Evolutionary conservation across 208 protist species (phyloP).

Genomic region (Acanthamoeba healyi): DNA sequence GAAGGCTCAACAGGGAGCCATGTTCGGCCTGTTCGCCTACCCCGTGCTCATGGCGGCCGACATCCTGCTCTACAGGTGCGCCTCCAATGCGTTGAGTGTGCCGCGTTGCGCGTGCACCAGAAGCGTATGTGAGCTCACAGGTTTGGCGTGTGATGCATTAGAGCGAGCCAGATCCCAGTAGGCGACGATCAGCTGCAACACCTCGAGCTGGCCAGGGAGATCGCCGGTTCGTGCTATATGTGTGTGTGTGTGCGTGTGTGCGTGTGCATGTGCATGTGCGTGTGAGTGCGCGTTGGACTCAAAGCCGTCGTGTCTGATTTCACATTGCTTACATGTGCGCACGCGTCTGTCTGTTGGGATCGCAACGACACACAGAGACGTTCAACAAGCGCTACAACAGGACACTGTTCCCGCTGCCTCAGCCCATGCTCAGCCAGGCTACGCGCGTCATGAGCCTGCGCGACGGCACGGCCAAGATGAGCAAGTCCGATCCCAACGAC

Average conservation of each 20-base stretch:
- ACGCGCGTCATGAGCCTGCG: constrained; percentile 85
- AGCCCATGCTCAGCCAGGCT: constrained; percentile 72
- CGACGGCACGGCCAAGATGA: constrained; percentile 87
- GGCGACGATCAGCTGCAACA: constrained; percentile 89
- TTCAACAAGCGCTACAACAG: constrained; percentile 81
- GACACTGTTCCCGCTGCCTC: constrained; percentile 77
- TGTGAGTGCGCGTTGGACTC: background rate
- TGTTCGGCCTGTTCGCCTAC: constrained; percentile 84
- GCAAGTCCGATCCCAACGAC: constrained; percentile 82
- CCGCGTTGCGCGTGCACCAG: background rate
- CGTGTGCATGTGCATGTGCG: too few relatives aligned
- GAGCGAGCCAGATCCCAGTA: constrained; percentile 85
- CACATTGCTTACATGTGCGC: too few relatives aligned
- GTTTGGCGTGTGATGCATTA: too few relatives aligned
- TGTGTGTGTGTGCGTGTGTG: too few relatives aligned
- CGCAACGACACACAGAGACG: background rate
- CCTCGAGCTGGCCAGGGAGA: constrained; percentile 83
- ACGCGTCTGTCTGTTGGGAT: too few relatives aligned
- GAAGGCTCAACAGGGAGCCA: constrained; percentile 31
- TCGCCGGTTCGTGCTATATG: constrained; percentile 25
- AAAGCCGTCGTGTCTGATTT: too few relatives aligned
- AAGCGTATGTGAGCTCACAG: too few relatives aligned
- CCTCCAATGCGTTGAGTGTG: too few relatives aligned
- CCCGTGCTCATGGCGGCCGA: constrained; percentile 88
- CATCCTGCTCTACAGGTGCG: constrained; percentile 84